Base-by-base conservation (phyloP, 257 asterid genomes). In the Rhazya stricta region DNA sequence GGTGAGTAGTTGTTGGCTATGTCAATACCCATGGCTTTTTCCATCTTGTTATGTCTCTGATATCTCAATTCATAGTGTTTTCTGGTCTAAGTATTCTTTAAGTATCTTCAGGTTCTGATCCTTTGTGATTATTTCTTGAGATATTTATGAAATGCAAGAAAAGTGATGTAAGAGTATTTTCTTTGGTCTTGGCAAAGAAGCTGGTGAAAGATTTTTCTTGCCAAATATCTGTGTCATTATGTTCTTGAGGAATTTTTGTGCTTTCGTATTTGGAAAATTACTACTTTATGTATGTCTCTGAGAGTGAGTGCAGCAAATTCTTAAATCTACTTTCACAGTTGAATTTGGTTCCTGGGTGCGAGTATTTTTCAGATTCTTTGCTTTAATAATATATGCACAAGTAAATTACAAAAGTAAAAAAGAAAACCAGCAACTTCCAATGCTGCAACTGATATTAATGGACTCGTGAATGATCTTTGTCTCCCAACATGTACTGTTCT, bases 1-100 rank as follows among this genome's bases (percentile, higher is more conserved):
- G 97, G 99, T 94, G 82, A 82, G 96, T 79, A 66, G 76, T 75
- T 72, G 3, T 67, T 69, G 41, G 2, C n/a, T 70, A 15, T 62
- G 34, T 23, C 34, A 12, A 15, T 76, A 37, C 7, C 61, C 12
- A 63, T 19, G 0, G 10, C 48, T 45, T 18, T n/a, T 41, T 39
- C 27, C 19, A 29, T 42, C 56, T 43, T 68, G 42, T 10, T 37
- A n/a, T 39, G 51, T 45, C 10, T 68, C 23, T 23, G 21, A 30
- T 45, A 45, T 54, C 23, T 65, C 60, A 2, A 10, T 9, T 11
- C 27, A 21, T 10, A 18, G 45, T 57, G 23, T 56, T 10, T 62
- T 42, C 13, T 25, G 27, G 41, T 57, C 10, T 39, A 11, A 32
- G 9, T 43, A 21, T n/a, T 23, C 25, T 15, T 53, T 11, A 37